phyloP scores from a whole-genome alignment of 1,284 basidiomycete genomes.

The Microbotryomycetes sp. region DNA sequence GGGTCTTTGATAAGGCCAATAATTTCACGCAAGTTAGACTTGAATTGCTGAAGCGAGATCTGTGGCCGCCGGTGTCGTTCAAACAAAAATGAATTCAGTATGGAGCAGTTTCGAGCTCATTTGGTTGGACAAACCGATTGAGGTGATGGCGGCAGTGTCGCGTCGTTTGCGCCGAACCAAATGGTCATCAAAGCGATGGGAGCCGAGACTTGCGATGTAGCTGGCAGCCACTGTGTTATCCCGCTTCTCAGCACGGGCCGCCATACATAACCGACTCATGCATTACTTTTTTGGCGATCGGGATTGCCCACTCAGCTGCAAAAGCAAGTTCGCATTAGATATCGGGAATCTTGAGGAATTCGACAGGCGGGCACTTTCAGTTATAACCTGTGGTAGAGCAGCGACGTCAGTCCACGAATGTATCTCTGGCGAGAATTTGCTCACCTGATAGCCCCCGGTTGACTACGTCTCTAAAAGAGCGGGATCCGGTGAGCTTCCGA shows the following conservation, averaged over 20 bases:
- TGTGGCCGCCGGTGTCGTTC: neutral
- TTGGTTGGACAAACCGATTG: constrained; percentile 38
- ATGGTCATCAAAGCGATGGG: constrained; percentile 64
- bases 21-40: constrained; percentile 57
- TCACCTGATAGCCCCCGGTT: constrained; percentile 28
- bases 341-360: too few relatives aligned
- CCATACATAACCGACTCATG: neutral
- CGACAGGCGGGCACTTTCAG: constrained; percentile 1
- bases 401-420: too few relatives aligned
- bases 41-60: constrained; percentile 61
- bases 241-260: neutral
- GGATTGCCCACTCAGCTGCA: constrained; percentile 50
- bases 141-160: constrained; percentile 47
- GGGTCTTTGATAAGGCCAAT: constrained; percentile 56
- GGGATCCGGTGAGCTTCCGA: neutral
- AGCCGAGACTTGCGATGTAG: constrained; percentile 50
- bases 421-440: too few relatives aligned
- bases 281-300: constrained; percentile 62
- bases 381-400: constrained; percentile 29
- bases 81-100: neutral
- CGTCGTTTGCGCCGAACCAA: constrained; percentile 64
- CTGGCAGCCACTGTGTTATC: constrained; percentile 47
- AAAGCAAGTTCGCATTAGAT: neutral
- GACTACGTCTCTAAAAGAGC: constrained; percentile 19
- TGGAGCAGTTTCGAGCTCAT: neutral